Conservation (phyloP, 805 yeast species). For the Candida gorgasii region DNA sequence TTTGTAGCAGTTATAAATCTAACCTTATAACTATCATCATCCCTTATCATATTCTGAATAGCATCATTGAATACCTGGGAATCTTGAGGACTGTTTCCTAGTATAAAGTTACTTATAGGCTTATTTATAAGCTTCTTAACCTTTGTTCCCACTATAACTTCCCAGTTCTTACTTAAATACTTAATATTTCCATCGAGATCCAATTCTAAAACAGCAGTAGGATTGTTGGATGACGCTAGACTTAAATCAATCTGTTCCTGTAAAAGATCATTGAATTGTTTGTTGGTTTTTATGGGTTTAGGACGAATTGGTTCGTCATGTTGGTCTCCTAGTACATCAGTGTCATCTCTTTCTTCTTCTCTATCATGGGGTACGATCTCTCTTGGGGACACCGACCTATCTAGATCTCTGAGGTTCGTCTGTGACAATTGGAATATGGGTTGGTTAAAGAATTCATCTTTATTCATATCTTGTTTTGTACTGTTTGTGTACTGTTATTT, state of each 20-base stretch:
- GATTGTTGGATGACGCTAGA: conserved; percentile 66
- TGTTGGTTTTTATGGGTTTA: conserved; percentile 1
- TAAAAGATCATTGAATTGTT: conserved; percentile 17
- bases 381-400: conserved; percentile 36
- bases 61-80: conserved; percentile 69
- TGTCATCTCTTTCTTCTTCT: no score
- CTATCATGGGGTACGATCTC: conserved; percentile 22
- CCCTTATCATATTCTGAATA: conserved; percentile 64
- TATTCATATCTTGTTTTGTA: conserved; percentile 7
- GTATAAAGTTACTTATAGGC: conserved; percentile 62
- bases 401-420: conserved; percentile 21
- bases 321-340: not conserved
- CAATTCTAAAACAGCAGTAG: conserved; percentile 80
- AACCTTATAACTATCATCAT: conserved; percentile 77
- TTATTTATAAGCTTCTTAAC: conserved; percentile 52
- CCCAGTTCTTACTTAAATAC: conserved; percentile 79
- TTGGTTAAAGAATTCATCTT: conserved; percentile 18
- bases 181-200: conserved; percentile 77
- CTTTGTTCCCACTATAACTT: conserved; percentile 68
- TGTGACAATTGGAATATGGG: conserved; percentile 20
- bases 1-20: conserved; percentile 62
- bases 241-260: conserved; percentile 55
- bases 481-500: not conserved
- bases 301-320: conserved; percentile 1
- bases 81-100: conserved; percentile 64